A percentile compares a stretch with the other conserved stretches of the same genome.
phyloP scores from a whole-genome alignment of 176 grass and related monocot species.

The Leersia perrieri region DNA sequence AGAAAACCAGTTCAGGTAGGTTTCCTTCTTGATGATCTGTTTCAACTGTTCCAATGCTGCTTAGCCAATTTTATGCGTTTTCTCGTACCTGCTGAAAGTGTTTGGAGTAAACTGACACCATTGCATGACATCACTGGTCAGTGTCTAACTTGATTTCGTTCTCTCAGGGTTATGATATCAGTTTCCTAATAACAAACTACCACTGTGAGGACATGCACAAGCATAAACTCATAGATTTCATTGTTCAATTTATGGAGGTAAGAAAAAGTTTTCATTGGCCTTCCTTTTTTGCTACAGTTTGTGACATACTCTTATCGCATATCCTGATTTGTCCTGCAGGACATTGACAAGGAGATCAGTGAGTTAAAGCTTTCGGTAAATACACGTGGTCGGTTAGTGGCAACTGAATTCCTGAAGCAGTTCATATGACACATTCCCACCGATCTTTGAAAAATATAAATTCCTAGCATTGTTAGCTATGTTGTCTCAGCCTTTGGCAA shows the following conservation, averaged over 20 bases:
- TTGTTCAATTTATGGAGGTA: slow-evolving; percentile 99
- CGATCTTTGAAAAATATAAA: background rate
- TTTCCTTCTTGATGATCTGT: background rate
- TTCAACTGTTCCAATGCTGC: background rate
- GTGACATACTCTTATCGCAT: background rate
- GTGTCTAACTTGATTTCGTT: background rate
- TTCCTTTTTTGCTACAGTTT: background rate
- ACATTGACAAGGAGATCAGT: slow-evolving; percentile 94
- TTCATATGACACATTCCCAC: slow-evolving; percentile 56
- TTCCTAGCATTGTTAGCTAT: background rate
- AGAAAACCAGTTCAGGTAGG: slow-evolving; percentile 97
- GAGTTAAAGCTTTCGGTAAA: slow-evolving; percentile 91
- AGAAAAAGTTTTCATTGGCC: background rate
- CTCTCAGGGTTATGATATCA: slow-evolving; percentile 91
- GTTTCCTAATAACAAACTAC: slow-evolving; percentile 98
- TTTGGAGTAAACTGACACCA: background rate
- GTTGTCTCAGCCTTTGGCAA: background rate
- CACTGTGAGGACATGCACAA: slow-evolving; percentile 97
- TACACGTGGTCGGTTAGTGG: slow-evolving; percentile 84
- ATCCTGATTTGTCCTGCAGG: slow-evolving; percentile 37
- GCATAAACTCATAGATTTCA: slow-evolving; percentile 98
- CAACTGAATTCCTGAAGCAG: slow-evolving; percentile 94
- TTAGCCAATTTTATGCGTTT: background rate
- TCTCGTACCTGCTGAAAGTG: background rate
- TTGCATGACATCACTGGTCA: background rate